Base-by-base conservation (phyloP, 2,329 filamentous ascomycete genomes). In the Aureobasidium sp. region DNA sequence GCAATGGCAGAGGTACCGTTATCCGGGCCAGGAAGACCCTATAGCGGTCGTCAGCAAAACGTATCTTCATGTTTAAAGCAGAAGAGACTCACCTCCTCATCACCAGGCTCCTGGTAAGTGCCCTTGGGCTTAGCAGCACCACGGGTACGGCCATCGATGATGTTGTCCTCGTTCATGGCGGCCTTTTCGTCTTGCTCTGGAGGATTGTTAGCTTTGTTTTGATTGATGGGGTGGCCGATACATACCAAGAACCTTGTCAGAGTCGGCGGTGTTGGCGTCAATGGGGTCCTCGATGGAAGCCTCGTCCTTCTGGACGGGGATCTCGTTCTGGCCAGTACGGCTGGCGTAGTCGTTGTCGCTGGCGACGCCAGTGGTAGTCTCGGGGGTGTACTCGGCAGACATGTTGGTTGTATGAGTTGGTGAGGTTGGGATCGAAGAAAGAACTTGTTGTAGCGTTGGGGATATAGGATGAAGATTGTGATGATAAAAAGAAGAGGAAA, bases 71-170 rank as follows among this genome's bases (percentile, higher is more conserved):
- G 11, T 19, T 15, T 6, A 9, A 2, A 17, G 1, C n/a, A 17
- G 6, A n/a, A 8, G 13, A 27, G n/a, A 46, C 47, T 51, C 31
- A 51, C 47, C 47, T 53, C 79, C 60, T 80, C 78, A 64, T 81
- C 79, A 31, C 77, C 76, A n/a, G 78, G 79, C 73, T 81, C 79
- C 1, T 67, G 64, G 65, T 81, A 81, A 0, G 72, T 71, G 19
- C 78, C 78, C 37, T 69, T 63, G 42, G 70, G 37, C 71, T 78
- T 78, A 0, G 75, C 78, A 0, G 75, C 78, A 60, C 78, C 78
- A 19, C 79, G 73, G 8, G 78, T 80, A 31, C 77, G 75, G 27
- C 69, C 70, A 3, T 75, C 70, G 6, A 81, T 65, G 40, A 81
- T 79, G 63, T 81, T 81, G 58, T 62, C 67, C 63, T 73, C 60